These are phyloP conservation scores for Plicaturopsis crispa DNA, from an alignment of 768 basidiomycete species.

Conservation along the genomic window DNA sequence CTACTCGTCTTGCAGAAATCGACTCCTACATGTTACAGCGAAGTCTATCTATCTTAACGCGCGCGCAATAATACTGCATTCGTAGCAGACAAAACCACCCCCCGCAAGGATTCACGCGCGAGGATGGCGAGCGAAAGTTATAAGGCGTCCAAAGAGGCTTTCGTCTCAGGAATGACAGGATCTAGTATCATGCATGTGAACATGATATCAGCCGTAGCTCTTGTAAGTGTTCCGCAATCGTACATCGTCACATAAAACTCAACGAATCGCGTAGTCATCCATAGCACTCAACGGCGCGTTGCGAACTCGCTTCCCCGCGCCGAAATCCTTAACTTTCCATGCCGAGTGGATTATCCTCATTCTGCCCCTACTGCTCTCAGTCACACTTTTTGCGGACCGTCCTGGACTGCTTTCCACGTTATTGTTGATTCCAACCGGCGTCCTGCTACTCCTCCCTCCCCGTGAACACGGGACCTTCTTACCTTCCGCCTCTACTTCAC, in stretches of 20 bases:
- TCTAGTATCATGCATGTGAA: constrained; percentile 66
- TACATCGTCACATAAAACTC: neutral
- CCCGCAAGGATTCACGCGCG: no score
- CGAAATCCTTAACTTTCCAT: constrained; percentile 28
- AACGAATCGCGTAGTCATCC: constrained; percentile 43
- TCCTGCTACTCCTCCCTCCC: constrained; percentile 37
- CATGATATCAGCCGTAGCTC: constrained; percentile 50
- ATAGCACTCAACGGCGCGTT: constrained; percentile 63
- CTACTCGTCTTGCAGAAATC: no score
- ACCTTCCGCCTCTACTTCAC: constrained; percentile 27
- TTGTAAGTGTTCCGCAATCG: constrained; percentile 37
- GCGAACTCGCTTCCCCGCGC: constrained; percentile 36
- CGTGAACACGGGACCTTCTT: constrained; percentile 39
- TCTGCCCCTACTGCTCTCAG: constrained; percentile 71
- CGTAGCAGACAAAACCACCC: no score
- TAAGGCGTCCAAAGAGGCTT: constrained; percentile 75
- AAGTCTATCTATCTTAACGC: no score
- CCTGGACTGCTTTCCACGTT: constrained; percentile 45
- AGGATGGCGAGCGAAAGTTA: constrained; percentile 42
- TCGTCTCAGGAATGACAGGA: constrained; percentile 69
- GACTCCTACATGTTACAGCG: no score
- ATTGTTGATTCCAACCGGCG: constrained; percentile 35
- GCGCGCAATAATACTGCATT: no score
- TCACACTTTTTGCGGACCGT: constrained; percentile 65
- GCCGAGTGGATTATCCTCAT: constrained; percentile 61